Base-by-base conservation (phyloP, 1,139 yeast species). In the Hansenula lynferdii region DNA sequence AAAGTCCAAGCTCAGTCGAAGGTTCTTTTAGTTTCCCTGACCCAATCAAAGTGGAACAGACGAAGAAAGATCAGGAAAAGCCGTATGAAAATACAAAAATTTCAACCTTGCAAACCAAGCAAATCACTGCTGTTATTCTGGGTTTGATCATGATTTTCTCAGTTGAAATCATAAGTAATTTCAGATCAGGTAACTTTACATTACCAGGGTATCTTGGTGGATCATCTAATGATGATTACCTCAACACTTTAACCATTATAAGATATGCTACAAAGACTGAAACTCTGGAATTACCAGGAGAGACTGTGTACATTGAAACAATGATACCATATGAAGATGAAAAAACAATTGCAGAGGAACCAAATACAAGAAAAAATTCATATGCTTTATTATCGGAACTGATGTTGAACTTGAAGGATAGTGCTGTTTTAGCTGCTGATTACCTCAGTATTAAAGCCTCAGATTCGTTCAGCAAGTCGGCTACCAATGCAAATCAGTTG, bases 11-110 rank as follows among this genome's bases (percentile, higher is more conserved):
- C 11, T 19, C 33, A 14, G 33, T 14, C 12, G 34, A 35, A 10
- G 41, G 42, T 8, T 40, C 42, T 3, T 44, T 43, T 19, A 35
- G 34, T 12, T 42, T 49, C 22, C 51, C 53, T 16, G 51, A 47
- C 34, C 53, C 53, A 3, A 28, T 42, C 7, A 27, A 21, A 24
- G 22, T 26, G 15, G 19, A 22, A 31, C 21, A 22, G 28, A 28
- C 11, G 17, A 17, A 17, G 5, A 6, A 28, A 22, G 12, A 29
- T 16, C 28, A 14, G 12, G 11, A 26, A 5, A 27, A 27, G 4
- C 10, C 20, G n/a, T n/a, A n/a, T n/a, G n/a, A n/a, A n/a, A n/a
- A n/a, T n/a, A n/a, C n/a, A n/a, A n/a, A n/a, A n/a, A n/a, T n/a
- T n/a, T n/a, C n/a, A n/a, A n/a, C n/a, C n/a, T n/a, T n/a, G n/a